A percentile compares a stretch with the other conserved stretches of the same genome.
Conservation (phyloP, 805 yeast genomes). For the Wickerhamiella sergipiensis region DNA sequence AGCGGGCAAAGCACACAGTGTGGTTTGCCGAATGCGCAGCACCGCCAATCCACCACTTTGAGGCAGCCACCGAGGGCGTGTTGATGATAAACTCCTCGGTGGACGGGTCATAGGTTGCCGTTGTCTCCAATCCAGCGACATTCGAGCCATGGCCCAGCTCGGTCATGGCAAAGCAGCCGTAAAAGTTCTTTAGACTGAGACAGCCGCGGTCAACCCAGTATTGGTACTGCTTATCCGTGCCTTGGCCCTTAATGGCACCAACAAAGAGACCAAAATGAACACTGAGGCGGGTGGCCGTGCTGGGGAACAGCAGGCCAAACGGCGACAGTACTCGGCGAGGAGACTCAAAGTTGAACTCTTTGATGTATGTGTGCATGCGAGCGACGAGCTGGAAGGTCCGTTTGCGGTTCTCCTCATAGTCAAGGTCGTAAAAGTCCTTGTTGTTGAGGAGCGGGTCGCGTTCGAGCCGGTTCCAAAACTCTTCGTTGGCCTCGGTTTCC, state of each 20-base stretch:
- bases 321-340: constrained; percentile 17
- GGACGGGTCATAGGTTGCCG: constrained; percentile 59
- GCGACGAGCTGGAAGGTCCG: constrained; percentile 24
- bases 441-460: constrained; percentile 37
- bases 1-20: constrained; percentile 70
- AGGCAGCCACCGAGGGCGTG: constrained; percentile 85
- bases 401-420: constrained; percentile 24
- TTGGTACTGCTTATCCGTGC: constrained; percentile 67
- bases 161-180: constrained; percentile 90
- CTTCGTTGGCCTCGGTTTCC: constrained; percentile 28
- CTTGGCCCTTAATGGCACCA: constrained; percentile 72
- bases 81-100: constrained; percentile 59
- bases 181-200: constrained; percentile 26
- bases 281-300: constrained; percentile 68
- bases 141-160: constrained; percentile 89
- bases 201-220: constrained; percentile 66
- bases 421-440: constrained; percentile 33
- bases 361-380: constrained; percentile 17
- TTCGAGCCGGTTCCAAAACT: constrained; percentile 33
- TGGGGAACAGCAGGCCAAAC: constrained; percentile 44
- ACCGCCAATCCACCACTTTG: constrained; percentile 99
- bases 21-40: constrained; percentile 93
- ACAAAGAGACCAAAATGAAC: constrained; percentile 80
- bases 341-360: constrained; percentile 16
- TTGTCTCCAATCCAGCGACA: constrained; percentile 88